Conservation (phyloP, 108 stramenopile genomes). For the Discostella pseudostelligera region DNA sequence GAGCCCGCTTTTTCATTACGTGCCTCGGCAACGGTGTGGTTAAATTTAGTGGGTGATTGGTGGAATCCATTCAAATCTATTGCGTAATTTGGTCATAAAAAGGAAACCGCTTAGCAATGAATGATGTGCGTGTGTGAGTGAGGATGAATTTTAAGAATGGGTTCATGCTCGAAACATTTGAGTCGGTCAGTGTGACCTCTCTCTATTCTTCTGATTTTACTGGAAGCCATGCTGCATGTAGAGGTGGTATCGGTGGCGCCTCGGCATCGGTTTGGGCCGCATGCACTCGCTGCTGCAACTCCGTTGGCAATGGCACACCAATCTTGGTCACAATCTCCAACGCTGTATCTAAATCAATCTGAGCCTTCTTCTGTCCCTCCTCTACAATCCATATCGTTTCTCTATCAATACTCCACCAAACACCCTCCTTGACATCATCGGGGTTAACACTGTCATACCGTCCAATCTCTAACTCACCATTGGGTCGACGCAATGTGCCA, state of each 20-base stretch:
- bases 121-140: too few relatives aligned
- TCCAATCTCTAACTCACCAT: conserved; percentile 45
- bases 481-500: conserved; percentile 40
- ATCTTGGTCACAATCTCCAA: conserved; percentile 33
- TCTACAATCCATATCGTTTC: conserved; percentile 29
- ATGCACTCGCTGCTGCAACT: conserved; percentile 12
- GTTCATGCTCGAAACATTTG: too few relatives aligned
- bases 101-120: too few relatives aligned
- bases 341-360: conserved; percentile 24
- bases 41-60: not conserved
- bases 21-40: too few relatives aligned
- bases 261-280: too few relatives aligned
- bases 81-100: not conserved
- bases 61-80: not conserved
- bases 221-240: not conserved
- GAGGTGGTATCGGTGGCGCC: not conserved
- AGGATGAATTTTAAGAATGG: too few relatives aligned
- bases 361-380: conserved; percentile 37
- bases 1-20: too few relatives aligned
- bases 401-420: conserved; percentile 50
- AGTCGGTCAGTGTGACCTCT: too few relatives aligned
- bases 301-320: conserved; percentile 32
- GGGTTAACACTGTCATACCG: conserved; percentile 49
- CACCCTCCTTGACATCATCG: conserved; percentile 47
- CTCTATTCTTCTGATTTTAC: conserved; percentile 3